Evolutionary conservation across 1,139 yeast genomes (phyloP), one percentile per base, ranked within the genome.

Genomic region (Suhomyces ambrosiae): DNA sequence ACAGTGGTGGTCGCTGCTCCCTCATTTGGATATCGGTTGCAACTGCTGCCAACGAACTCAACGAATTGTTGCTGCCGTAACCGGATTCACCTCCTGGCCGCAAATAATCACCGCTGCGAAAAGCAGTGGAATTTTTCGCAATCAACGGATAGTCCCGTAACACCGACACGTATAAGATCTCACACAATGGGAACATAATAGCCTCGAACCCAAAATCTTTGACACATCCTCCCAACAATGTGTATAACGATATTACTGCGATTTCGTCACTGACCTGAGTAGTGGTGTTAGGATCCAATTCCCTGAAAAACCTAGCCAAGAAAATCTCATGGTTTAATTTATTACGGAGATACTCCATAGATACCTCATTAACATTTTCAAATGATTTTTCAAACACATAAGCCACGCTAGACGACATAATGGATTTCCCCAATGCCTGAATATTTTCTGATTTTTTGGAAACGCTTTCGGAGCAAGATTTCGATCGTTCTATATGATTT

Each of bases 151-250:
- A 82, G 43, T 83, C 88, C 36, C 69, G 69, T 23, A 80, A 58
- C n/a, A 86, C 68, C 21, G 77, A 63, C 36, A 74, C 80, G 52
- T 81, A 84, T 46, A 86, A 76, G 6, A 85, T 70, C 46, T 84
- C 89, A 46, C 86, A 76, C 24, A 86, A 55, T 2, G 85, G 82
- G 41, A 71, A 69, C 47, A 84, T 61, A 16, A 82, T 70, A 1
- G 73, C 60, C 52, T 86, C 89, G 54, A 86, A 85, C 1, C 95
- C 95, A 63, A 82, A 86, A 58, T 86, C 95, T 49, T 80, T 82
- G 25, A 83, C 74, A 45, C 89, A 76, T 11, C 82, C 80, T 2
- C 95, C 95, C 18, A 86, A 53, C 16, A 84, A 56, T 19, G 82
- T 74, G 48, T 74, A 74, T 32, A 86, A 64, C 24, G 81, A 65